Base-by-base conservation (phyloP, 208 protist species). In the Crithidia thermophila region DNA sequence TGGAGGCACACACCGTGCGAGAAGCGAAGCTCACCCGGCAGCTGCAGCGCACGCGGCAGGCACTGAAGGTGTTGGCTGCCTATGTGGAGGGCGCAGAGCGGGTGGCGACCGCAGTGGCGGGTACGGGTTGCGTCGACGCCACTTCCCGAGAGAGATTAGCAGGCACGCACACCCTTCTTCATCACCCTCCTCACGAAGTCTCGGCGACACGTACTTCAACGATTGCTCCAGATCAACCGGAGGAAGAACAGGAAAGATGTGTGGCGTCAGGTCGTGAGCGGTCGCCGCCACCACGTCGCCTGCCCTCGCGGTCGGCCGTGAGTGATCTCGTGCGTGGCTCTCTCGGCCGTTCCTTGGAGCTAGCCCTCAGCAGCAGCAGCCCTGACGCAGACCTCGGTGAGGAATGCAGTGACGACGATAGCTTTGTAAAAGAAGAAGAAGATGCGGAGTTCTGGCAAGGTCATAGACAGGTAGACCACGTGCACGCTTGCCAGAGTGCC, bases 291-390 rank as follows among this genome's bases (percentile, higher is more conserved):
- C 30, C 20, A 28, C 37, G 33, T 23, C 20, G 58, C 2, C 39
- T 46, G 39, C 30, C 50, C 6, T 37, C 67, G 40, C 14, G 25
- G 20, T 53, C 57, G 2, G 56, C 58, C 4, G 57, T 66, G 58
- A 73, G 67, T 21, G 57, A 73, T 11, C 50, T 66, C 28, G 1
- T 73, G 25, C 58, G 23, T 27, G 49, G 67, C 50, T 73, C 50
- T 5, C 47, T 66, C 18, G 42, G 49, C 0, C 58, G 67, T 20
- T 73, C 67, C 8, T 31, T 66, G 8, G 21, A 73, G 9, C 33
- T 73, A 4, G 58, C 36, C 25, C 62, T 31, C 52, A 21, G 31
- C 52, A 49, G 49, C 57, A 36, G 31, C 23, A 11, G 33, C 18
- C 14, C 21, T n/a, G 7, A 11, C 7, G 40, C 33, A 18, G 10